Conservation (phyloP, 163 green algal species). For the Scenedesmus sp. region DNA sequence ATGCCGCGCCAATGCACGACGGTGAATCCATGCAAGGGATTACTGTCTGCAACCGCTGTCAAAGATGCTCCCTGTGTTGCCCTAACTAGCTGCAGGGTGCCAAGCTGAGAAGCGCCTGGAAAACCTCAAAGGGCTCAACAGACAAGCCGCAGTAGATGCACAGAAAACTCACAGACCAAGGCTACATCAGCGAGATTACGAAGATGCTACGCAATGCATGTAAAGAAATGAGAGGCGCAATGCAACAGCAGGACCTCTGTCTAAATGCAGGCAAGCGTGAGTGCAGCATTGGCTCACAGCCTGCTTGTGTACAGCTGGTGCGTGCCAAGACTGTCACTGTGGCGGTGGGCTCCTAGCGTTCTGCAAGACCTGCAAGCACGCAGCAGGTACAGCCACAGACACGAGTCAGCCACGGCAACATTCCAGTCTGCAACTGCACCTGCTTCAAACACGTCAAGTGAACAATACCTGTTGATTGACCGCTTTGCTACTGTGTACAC, state of each 20-base stretch:
- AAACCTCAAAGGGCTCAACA: too few relatives aligned
- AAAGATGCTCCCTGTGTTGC: too few relatives aligned
- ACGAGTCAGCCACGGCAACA: background rate
- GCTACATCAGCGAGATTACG: background rate
- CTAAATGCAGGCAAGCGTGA: background rate
- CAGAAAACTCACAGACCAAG: background rate
- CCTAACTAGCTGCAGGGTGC: too few relatives aligned
- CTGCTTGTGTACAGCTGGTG: background rate
- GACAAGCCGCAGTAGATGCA: too few relatives aligned
- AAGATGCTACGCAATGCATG: background rate
- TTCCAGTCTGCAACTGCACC: background rate
- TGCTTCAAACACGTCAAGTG: background rate
- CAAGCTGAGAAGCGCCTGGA: too few relatives aligned
- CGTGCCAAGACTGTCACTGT: background rate
- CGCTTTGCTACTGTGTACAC: background rate
- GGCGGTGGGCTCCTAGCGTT: background rate
- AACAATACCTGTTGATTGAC: background rate
- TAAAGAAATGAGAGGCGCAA: background rate
- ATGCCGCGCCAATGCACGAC: too few relatives aligned
- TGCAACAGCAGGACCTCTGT: background rate
- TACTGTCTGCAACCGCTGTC: too few relatives aligned
- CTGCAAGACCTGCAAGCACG: background rate
- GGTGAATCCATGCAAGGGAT: too few relatives aligned
- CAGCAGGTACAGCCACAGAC: background rate
- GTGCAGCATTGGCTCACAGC: background rate